Evolutionary conservation across 78 protist species (phyloP), one percentile per base, ranked within the genome.

Genomic region (Dictyostelium intermedium): DNA sequence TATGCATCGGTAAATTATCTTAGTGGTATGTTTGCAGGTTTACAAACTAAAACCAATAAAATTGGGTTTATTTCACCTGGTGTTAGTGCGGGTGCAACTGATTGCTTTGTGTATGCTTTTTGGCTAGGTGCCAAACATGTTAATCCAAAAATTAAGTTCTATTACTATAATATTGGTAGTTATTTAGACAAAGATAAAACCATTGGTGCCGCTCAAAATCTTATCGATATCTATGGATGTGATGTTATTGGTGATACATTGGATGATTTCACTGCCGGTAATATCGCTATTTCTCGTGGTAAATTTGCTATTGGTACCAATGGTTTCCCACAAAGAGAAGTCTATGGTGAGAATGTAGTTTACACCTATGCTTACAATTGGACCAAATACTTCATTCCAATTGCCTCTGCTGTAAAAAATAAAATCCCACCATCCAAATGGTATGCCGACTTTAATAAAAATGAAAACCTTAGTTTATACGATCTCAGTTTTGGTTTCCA

Each of bases 231-330:
- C 5, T 56, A 56, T 20, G 47, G 6, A 0, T 5, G 11, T 35
- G 86, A 82, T 60, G 63, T 82, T 0, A 20, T 82, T 18, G 86
- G 86, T 20, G 25, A 32, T 11, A 82, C 86, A 23, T 30, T 35
- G 8, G 79, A 89, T 34, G 94, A 89, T 34, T 79, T 72, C 43
- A 45, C 83, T 1, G 72, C 73, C 0, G 50, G 34, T 0, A 30
- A 45, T 8, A 56, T 10, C 1, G 81, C 43, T 0, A 45, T 89
- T 14, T 23, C 43, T 3, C 70, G 43, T 35, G 94, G 87, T 35
- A 3, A 6, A 9, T 27, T 43, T 3, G 87, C 74, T 34, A 30
- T 89, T 20, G 94, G 94, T 20, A 89, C 94, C 13, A 89, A 89
- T 34, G 94, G 94, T 9, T 89, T 39, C 18, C 76, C 82, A 23